Evolutionary conservation across 176 grass and related monocot genomes (phyloP).

Genomic region (Alloteropsis semialata): DNA sequence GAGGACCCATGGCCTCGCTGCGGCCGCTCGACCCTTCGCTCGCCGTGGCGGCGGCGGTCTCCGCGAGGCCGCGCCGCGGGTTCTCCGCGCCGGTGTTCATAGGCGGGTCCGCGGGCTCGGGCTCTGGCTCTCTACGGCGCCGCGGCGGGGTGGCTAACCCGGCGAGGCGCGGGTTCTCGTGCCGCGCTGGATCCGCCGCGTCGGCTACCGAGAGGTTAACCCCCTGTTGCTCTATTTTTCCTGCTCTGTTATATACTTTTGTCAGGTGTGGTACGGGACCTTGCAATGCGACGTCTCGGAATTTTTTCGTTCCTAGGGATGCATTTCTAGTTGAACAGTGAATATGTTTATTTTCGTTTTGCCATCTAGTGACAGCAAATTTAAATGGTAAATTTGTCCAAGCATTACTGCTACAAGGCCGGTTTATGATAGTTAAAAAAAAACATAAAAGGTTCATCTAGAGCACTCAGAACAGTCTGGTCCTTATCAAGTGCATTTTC

Average conservation of each 20-base stretch:
- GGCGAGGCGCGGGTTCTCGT: constrained; percentile 11
- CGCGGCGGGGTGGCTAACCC: neutral
- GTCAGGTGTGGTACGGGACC: neutral
- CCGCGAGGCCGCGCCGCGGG: neutral
- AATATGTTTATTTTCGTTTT: neutral
- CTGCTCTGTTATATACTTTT: neutral
- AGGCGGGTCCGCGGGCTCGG: neutral
- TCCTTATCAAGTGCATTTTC: too few relatives aligned
- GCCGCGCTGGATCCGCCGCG: constrained; percentile 24
- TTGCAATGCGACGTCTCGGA: neutral
- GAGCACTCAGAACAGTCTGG: neutral
- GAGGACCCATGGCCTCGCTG: constrained; percentile 39
- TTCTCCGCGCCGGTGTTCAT: neutral
- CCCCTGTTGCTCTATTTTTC: neutral
- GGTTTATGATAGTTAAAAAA: neutral
- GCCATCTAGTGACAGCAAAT: neutral
- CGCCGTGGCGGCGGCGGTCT: neutral
- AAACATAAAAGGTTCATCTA: too few relatives aligned
- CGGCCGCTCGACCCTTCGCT: constrained; percentile 43
- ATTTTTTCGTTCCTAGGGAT: neutral
- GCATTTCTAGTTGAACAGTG: neutral
- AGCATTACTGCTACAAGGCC: neutral
- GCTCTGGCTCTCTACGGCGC: neutral
- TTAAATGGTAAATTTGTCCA: neutral
- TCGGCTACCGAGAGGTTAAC: constrained; percentile 49